Conservation (phyloP, 2,329 filamentous ascomycete species). For the Onygena corvina region DNA sequence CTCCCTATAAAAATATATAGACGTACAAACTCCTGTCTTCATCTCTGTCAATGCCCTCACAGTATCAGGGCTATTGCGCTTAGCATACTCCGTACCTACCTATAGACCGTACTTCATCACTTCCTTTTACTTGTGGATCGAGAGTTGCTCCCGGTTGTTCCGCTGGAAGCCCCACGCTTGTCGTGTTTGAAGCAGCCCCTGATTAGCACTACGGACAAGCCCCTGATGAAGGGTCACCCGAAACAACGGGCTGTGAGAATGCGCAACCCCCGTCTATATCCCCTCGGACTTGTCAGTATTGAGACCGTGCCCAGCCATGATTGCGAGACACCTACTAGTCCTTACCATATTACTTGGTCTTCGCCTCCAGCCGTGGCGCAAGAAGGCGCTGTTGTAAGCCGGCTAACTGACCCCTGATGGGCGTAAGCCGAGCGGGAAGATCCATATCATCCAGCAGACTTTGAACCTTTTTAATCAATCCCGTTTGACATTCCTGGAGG, state of each 20-base stretch:
- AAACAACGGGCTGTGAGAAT: constrained; percentile 4
- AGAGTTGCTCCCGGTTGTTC: no score
- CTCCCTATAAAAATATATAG: no score
- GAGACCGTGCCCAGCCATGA: not conserved
- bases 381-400: no score
- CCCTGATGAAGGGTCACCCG: not conserved
- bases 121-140: no score
- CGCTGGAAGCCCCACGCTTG: not conserved
- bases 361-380: no score
- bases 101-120: not conserved
- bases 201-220: not conserved
- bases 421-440: not conserved
- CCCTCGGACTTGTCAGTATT: not conserved
- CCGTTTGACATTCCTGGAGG: not conserved
- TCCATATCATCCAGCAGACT: constrained; percentile 1
- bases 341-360: not conserved
- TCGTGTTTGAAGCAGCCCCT: constrained; percentile 1
- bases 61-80: no score
- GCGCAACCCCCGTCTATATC: constrained; percentile 3
- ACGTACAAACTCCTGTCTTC: no score
- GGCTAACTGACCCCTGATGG: not conserved
- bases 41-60: no score
- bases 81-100: no score
- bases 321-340: not conserved
- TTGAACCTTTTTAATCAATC: not conserved